Base-by-base conservation (phyloP, 2,329 filamentous ascomycete species). In the Tolypocladium capitatum region DNA sequence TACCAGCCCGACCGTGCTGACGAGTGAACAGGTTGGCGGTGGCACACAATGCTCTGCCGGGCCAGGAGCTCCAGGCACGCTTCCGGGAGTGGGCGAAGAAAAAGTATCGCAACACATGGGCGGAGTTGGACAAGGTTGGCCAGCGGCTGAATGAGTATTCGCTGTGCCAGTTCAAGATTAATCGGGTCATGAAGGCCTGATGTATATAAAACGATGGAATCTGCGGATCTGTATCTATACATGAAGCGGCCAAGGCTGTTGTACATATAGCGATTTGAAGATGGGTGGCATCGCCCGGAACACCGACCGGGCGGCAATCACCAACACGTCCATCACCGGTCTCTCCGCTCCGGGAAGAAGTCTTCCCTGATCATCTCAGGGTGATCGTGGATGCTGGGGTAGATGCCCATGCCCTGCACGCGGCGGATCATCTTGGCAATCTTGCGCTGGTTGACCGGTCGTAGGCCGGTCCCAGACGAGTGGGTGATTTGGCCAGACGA, bases 391-490 rank as follows among this genome's bases (percentile, higher is more conserved):
- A 94, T 84, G 63, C 83, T 94, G 24, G 92, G 92, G 76, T 97
- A 89, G 51, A 97, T 72, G 16, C 92, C 92, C 61, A 96, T 76
- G 1, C 90, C 92, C 58, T 97, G 83, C 20, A 86, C 84, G 57
- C 92, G 78, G 55, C 92, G 75, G 58, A 98, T 85, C 46, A 94
- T 91, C 73, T 94, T 96, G 52, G 91, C 86, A 62, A 98, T 81
- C 69, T 84, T 89, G 56, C 92, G 78, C 72, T 98, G 92, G 72
- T 97, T 97, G 55, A 86, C 84, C 3, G 86, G 85, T 49, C 87
- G 78, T 51, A 98, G 72, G 14, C 87, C 88, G 0, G 90, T 97
- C 24, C 82, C 72, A 6, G 65, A 74, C n/a, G 78, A 74, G 63
- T 84, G 81, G 68, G 80, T 85, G 64, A 98, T 96, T 50, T 89